Base-by-base conservation (phyloP, 257 asterid species). In the Solanum ossicruentum region DNA sequence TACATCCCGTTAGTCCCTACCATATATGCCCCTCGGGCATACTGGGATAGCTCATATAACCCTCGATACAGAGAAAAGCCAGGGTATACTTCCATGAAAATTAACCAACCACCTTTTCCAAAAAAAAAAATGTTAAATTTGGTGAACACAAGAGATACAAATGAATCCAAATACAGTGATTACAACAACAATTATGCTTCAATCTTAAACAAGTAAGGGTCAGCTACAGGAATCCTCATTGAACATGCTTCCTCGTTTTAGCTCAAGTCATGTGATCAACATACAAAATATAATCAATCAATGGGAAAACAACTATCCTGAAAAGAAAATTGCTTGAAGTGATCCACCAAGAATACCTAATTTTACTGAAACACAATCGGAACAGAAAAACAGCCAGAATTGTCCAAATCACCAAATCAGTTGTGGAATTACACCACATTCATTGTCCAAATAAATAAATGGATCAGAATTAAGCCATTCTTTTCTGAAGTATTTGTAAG, bases 1-100 rank as follows among this genome's bases (percentile, higher is more conserved):
- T 17, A 51, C 87, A 90, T 87, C 54, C 92, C 92, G 56, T 47
- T 80, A 77, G 92, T 83, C 72, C 92, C 91, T 55, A 83, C 84
- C 1, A 16, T 0, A 58, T 12, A 23, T 61, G 88, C 91, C 8
- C 21, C 63, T 4, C 1, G 10, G 8, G 86, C 82, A 28, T 81
- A 88, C 7, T 70, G 45, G 13, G 60, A 28, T 54, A 90, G 70
- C 81, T 90, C 92, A 43, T 90, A 55, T 54, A 90, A 69, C 71
- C 90, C 92, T 45, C 91, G 85, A 56, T 84, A 87, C 28, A 90
- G 73, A 10, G 90, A 82, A 73, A 90, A 84, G 15, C 87, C 89
- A 61, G 91, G 92, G 43, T 81, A 90, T 58, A 88, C 81, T 86
- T 90, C 92, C 85, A 88, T 75, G 47, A 85, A 49, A 58, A 88